These are phyloP conservation scores for Candida jianshihensis DNA, from an alignment of 805 yeast genomes.

Conservation along the genomic window DNA sequence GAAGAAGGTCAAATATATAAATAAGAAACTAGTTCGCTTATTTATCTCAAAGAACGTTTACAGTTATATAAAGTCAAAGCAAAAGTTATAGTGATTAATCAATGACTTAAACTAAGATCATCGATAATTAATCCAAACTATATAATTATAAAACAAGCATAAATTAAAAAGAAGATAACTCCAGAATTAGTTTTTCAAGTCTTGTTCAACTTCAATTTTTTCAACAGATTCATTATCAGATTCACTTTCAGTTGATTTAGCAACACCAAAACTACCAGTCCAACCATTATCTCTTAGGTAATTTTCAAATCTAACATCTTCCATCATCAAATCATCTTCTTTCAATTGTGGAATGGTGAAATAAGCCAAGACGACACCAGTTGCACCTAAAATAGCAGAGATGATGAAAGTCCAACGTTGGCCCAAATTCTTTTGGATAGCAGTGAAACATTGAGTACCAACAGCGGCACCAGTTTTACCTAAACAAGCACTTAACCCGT, in stretches of 20 bases:
- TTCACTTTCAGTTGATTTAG: slow-evolving; percentile 13
- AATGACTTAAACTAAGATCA: too few species aligned
- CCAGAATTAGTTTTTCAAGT: too few species aligned
- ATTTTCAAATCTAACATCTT: slow-evolving; percentile 56
- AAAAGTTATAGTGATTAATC: too few species aligned
- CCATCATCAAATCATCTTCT: slow-evolving; percentile 62
- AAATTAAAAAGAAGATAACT: too few species aligned
- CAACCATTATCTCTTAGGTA: slow-evolving; percentile 56
- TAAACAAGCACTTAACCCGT: slow-evolving; percentile 71
- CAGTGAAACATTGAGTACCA: slow-evolving; percentile 67
- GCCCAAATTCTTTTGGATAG: slow-evolving; percentile 59
- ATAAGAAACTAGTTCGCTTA: too few species aligned
- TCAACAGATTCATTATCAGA: slow-evolving; percentile 7
- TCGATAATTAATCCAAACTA: too few species aligned
- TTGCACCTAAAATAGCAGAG: slow-evolving; percentile 65
- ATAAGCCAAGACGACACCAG: slow-evolving; percentile 54
- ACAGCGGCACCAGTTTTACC: slow-evolving; percentile 86
- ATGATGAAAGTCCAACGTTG: slow-evolving; percentile 71
- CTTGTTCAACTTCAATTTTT: too few species aligned
- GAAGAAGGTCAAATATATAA: too few species aligned
- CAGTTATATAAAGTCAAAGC: too few species aligned
- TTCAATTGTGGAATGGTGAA: slow-evolving; percentile 60
- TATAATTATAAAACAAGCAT: too few species aligned
- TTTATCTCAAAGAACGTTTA: too few species aligned
- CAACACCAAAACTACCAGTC: slow-evolving; percentile 38